Evolutionary conservation across 495 filamentous ascomycete genomes (phyloP).

Genomic region (Penicillium ucsense): DNA sequence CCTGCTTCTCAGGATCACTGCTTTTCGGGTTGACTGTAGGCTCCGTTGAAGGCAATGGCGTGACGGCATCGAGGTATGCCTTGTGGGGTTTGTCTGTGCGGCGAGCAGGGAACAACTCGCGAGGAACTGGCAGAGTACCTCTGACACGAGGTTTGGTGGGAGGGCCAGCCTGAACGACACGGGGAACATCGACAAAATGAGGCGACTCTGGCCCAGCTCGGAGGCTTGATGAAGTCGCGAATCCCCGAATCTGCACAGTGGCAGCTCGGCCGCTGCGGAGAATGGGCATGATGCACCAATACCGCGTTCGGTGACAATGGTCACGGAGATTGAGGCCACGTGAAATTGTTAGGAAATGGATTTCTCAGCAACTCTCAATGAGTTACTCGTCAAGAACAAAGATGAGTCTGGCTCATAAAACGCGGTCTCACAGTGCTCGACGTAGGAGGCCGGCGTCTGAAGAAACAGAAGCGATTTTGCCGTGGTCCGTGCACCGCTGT

Average conservation of each 20-base stretch:
- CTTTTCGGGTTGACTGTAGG: slow-evolving; percentile 21
- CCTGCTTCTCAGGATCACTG: slow-evolving; percentile 39
- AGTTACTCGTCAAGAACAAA: not conserved
- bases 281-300: slow-evolving; percentile 26
- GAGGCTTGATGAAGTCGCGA: slow-evolving; percentile 28
- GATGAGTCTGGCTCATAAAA: slow-evolving; percentile 1
- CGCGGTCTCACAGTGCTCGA: slow-evolving; percentile 3
- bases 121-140: slow-evolving; percentile 62
- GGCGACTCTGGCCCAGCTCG: slow-evolving; percentile 57
- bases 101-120: slow-evolving; percentile 49
- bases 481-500: slow-evolving; percentile 31
- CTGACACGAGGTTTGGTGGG: slow-evolving; percentile 44
- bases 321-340: no score
- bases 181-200: slow-evolving; percentile 62
- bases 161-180: slow-evolving; percentile 36
- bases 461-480: slow-evolving; percentile 38
- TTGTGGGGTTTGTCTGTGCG: slow-evolving; percentile 42
- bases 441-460: slow-evolving; percentile 14
- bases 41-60: slow-evolving; percentile 25
- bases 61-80: slow-evolving; percentile 41
- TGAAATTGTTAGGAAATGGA: not conserved
- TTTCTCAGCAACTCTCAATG: not conserved
- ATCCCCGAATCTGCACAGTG: slow-evolving; percentile 37
- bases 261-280: slow-evolving; percentile 33
- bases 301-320: not conserved